Evolutionary conservation across 805 yeast genomes (phyloP).

Genomic region (Nakazawaea wyomingensis): DNA sequence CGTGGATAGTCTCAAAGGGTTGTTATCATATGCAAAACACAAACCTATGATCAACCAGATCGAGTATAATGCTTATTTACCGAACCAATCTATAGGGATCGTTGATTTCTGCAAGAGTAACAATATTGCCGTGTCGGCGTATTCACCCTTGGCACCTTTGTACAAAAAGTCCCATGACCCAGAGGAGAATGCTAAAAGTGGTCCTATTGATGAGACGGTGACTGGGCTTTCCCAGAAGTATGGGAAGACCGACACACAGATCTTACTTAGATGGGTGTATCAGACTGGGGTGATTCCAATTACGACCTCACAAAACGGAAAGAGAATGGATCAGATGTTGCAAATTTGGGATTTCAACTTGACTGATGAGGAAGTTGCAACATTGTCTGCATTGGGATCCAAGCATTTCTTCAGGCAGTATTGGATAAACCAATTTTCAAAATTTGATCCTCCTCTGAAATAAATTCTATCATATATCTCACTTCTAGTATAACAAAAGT

Average conservation of each 20-base stretch:
- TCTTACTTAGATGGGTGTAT: conserved; percentile 66
- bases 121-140: conserved; percentile 59
- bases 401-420: conserved; percentile 22
- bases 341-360: conserved; percentile 30
- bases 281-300: conserved; percentile 39
- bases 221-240: conserved; percentile 49
- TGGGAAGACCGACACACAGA: conserved; percentile 48
- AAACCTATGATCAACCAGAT: conserved; percentile 72
- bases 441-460: conserved; percentile 12
- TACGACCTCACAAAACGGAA: conserved; percentile 38
- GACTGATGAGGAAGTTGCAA: conserved; percentile 23
- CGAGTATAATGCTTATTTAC: conserved; percentile 69
- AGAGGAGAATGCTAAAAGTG: conserved; percentile 16
- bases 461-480: too few relatives aligned
- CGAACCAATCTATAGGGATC: conserved; percentile 54
- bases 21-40: conserved; percentile 43
- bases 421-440: conserved; percentile 18
- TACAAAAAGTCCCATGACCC: conserved; percentile 37
- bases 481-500: too few relatives aligned
- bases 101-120: conserved; percentile 45
- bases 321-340: conserved; percentile 33
- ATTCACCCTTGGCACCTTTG: conserved; percentile 71
- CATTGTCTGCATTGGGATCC: conserved; percentile 22
- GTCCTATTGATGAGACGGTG: conserved; percentile 31
- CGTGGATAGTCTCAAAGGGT: conserved; percentile 41